Base-by-base conservation (phyloP, 2,329 filamentous ascomycete species). In the Aspergillus puulaauensis region DNA sequence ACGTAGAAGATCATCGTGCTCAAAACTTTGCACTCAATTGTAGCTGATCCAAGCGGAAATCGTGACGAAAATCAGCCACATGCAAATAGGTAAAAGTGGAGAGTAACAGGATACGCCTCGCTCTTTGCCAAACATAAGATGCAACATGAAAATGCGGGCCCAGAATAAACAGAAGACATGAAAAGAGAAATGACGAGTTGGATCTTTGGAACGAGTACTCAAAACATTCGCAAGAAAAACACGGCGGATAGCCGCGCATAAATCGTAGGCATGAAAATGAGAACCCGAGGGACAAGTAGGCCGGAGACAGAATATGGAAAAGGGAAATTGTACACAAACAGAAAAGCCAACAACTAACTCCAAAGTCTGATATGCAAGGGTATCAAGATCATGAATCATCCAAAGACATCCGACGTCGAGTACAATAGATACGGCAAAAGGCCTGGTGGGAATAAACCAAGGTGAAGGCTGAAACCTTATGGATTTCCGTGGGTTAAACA, bases 401-500 rank as follows among this genome's bases (percentile, higher is more conserved):
- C 52, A 50, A 60, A 56, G 45, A 56, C 21, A 53, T 53, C 43
- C 49, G 50, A 53, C 37, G 43, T 48, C 17, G 24, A 49, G 51
- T 52, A 57, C 49, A 52, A 54, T 46, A 43, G 35, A 17, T 47
- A 31, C 17, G 52, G 47, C 35, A 17, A 23, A 49, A 39, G 33
- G 52, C 31, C 17, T 27, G 35, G 19, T 37, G 43, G 12, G 14
- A 40, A 35, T 24, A 33, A 31, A 47, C 50, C 37, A 52, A 52
- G 47, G 24, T 40, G 37, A 19, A 27, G 19, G 37, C 31, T 21
- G 80, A 61, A 14, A 78, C 79, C 23, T 78, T 77, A 56, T 82
- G 80, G 3, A 79, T 80, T 54, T 19, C 75, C 78, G 55, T 83
- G 81, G 3, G 79, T 82, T 12, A 82, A 68, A 62, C 81, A 83